Base-by-base conservation (phyloP, 495 filamentous ascomycete genomes). In the Podospora tetraspora region DNA sequence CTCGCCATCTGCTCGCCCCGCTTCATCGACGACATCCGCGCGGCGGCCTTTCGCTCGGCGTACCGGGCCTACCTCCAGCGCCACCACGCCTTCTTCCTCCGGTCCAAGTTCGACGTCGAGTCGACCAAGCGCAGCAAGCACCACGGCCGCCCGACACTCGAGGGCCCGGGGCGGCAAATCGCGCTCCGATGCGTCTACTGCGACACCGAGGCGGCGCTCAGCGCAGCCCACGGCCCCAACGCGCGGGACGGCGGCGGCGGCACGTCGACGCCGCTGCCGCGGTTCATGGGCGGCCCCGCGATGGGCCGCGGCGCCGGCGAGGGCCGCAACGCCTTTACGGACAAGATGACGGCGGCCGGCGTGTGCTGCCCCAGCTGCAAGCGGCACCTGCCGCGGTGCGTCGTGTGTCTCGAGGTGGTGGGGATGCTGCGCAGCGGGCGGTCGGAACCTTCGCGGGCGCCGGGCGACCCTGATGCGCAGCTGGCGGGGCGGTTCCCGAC, bases 121-220 rank as follows among this genome's bases (percentile, higher is more conserved):
- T 82, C 84, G 27, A 85, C 84, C n/a, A 84, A 83, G 64, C 78
- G 80, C 70, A 87, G 85, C 70, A 83, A 85, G 66, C 85, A 86
- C 69, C 83, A 88, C 63, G 91, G 90, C 5, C 83, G 83, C 27
- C 86, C 88, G 61, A 84, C 88, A 13, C 83, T 92, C 64, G 82
- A 83, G 11, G 86, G 89, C 0, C 87, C 90, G 1, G 85, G 87
- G 1, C 83, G 91, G 52, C 93, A 96, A 78, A 86, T 96, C 66
- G 90, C 90, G 27, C 83, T 97, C 25, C 87, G 89, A 29, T 97
- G 94, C 80, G 87, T 91, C 56, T 90, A 93, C 80, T 97, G 93
- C 79, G 90, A 93, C 67, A 76, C 82, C 61, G 79, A 83, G 71
- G 79, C 73, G 59, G 75, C 73, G 13, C 73, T 84, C 58, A 78